These are phyloP conservation scores for Sporodiniella umbellata DNA, from an alignment of 371 early-diverging fungal genomes.

Conservation along the genomic window DNA sequence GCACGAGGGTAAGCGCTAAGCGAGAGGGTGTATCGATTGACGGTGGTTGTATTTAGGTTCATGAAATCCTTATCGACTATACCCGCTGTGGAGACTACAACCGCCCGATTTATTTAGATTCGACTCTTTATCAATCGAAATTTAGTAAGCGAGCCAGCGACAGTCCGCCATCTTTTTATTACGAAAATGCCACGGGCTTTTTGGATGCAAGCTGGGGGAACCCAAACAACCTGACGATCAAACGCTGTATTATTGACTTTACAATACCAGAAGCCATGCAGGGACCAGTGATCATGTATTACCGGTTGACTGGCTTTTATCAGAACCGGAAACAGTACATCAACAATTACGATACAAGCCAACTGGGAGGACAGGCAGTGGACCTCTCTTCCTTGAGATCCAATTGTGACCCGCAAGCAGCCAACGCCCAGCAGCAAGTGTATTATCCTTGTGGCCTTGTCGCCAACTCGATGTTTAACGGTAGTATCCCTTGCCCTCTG, in stretches of 20 bases:
- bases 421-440: conserved; percentile 19
- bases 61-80: conserved; percentile 89
- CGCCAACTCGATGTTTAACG: conserved; percentile 96
- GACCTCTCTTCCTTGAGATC: conserved; percentile 16
- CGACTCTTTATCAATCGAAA: conserved; percentile 16
- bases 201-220: conserved; percentile 33
- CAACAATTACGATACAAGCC: conserved; percentile 81
- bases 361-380: conserved; percentile 68
- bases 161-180: conserved; percentile 35
- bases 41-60: conserved; percentile 35
- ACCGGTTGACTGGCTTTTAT: conserved; percentile 95
- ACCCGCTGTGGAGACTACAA: conserved; percentile 65
- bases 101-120: conserved; percentile 29
- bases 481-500: too few relatives aligned
- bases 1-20: conserved; percentile 53
- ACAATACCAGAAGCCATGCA: conserved; percentile 63
- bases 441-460: conserved; percentile 99
- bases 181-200: conserved; percentile 24
- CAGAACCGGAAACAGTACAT: conserved; percentile 98
- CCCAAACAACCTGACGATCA: conserved; percentile 40
- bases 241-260: conserved; percentile 76
- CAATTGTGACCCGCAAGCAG: conserved; percentile 51
- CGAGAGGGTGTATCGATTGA: background rate
- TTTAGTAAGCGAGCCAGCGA: conserved; percentile 9
- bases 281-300: conserved; percentile 89